A percentile compares a stretch with the other conserved stretches of the same genome.
These are phyloP conservation scores for Hortaea werneckii DNA, from an alignment of 2,329 filamentous ascomycete genomes.

Conservation along the genomic window DNA sequence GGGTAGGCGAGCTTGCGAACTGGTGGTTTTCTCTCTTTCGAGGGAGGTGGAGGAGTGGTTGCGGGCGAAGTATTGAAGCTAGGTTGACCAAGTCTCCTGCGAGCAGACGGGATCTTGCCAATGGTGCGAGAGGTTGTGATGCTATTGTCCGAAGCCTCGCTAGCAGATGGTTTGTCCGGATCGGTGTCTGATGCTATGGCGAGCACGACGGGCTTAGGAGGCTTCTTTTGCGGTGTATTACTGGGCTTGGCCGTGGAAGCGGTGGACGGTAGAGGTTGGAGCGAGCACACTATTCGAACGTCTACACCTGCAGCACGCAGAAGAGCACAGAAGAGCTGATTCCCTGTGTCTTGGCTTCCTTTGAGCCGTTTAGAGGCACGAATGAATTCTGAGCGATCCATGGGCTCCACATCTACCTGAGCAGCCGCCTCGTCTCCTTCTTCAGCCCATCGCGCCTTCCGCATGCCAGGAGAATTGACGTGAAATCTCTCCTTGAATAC, in stretches of 20 bases:
- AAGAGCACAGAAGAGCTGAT: slow-evolving; percentile 82
- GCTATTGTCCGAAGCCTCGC: slow-evolving; percentile 14
- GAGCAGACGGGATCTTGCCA: slow-evolving; percentile 19
- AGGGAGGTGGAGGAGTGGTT: slow-evolving; percentile 2
- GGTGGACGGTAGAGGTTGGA: slow-evolving; percentile 69
- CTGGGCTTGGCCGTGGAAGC: slow-evolving; percentile 35
- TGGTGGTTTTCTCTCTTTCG: slow-evolving; percentile 26
- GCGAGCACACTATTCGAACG: slow-evolving; percentile 74
- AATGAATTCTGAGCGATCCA: slow-evolving; percentile 54
- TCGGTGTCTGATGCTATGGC: slow-evolving; percentile 15
- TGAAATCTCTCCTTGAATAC: slow-evolving; percentile 61
- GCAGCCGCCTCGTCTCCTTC: slow-evolving; percentile 37
- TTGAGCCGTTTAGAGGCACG: slow-evolving; percentile 56
- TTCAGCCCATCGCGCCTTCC: slow-evolving; percentile 59
- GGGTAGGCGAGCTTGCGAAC: slow-evolving; percentile 67
- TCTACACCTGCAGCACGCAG: slow-evolving; percentile 74
- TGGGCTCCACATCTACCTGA: slow-evolving; percentile 7
- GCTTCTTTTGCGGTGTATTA: slow-evolving; percentile 31
- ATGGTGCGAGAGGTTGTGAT: slow-evolving; percentile 11
- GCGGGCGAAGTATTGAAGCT: slow-evolving; percentile 11
- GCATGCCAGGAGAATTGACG: slow-evolving; percentile 60
- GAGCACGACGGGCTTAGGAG: slow-evolving; percentile 27
- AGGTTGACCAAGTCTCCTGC: slow-evolving; percentile 25
- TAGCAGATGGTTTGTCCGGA: slow-evolving; percentile 5
- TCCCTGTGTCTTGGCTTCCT: slow-evolving; percentile 81